phyloP scores from a whole-genome alignment of 1,284 basidiomycete species.

The Ceratobasidium sp. region DNA sequence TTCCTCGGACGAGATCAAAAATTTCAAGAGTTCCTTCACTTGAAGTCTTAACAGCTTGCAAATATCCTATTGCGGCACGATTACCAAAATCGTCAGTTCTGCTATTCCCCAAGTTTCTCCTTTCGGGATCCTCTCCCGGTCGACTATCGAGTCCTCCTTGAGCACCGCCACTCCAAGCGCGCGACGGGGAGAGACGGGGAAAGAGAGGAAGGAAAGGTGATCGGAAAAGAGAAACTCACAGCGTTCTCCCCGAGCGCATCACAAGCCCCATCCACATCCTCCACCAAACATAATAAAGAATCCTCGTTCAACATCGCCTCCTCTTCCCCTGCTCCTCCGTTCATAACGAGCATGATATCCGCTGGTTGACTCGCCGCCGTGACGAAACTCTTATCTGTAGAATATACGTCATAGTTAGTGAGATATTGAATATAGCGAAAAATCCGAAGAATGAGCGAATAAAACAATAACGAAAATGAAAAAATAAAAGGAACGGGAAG shows the following conservation, averaged over 20 bases:
- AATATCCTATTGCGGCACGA: constrained; percentile 4
- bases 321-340: constrained; percentile 11
- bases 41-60: constrained; percentile 38
- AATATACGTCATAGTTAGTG: too few species aligned
- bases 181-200: neutral
- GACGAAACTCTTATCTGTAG: too few species aligned
- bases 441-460: too few species aligned
- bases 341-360: neutral
- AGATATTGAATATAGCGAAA: too few species aligned
- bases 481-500: too few species aligned
- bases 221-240: constrained; percentile 5
- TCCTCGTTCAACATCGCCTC: constrained; percentile 44
- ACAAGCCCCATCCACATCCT: constrained; percentile 36
- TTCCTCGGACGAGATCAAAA: constrained; percentile 38
- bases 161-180: neutral
- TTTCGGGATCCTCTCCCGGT: too few species aligned
- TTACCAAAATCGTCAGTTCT: neutral
- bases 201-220: neutral
- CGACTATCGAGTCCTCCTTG: too few species aligned
- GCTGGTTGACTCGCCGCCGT: too few species aligned
- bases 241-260: constrained; percentile 39
- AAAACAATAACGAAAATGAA: too few species aligned
- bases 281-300: constrained; percentile 37
- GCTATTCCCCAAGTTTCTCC: too few species aligned
- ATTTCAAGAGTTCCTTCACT: constrained; percentile 38